Evolutionary conservation across 2,329 filamentous ascomycete species (phyloP).

Genomic region (Rhynchosporium agropyri): DNA sequence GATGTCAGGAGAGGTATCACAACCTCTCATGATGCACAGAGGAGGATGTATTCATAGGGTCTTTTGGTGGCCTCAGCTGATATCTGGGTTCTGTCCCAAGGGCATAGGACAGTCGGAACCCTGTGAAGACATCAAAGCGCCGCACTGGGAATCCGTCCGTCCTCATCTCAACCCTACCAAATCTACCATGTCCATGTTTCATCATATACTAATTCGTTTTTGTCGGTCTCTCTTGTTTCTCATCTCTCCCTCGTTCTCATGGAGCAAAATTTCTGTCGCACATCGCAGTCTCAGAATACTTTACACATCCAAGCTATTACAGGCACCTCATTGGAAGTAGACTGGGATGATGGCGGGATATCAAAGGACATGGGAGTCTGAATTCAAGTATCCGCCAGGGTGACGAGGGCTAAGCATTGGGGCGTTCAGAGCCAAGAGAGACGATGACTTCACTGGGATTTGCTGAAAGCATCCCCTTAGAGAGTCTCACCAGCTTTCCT

Average conservation of each 20-base stretch:
- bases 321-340: conserved; percentile 2
- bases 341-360: conserved; percentile 6
- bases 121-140: too few relatives aligned
- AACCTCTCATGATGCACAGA: background rate
- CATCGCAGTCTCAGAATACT: conserved; percentile 25
- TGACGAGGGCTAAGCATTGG: conserved; percentile 14
- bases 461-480: background rate
- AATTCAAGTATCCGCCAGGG: conserved; percentile 5
- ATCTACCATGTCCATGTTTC: background rate
- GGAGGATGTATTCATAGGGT: too few relatives aligned
- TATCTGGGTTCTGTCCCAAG: too few relatives aligned
- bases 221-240: background rate
- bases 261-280: conserved; percentile 16
- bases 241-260: background rate
- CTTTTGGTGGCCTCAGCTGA: too few relatives aligned
- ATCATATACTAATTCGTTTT: background rate
- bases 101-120: too few relatives aligned
- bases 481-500: too few relatives aligned
- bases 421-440: conserved; percentile 12
- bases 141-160: too few relatives aligned
- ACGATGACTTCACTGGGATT: conserved; percentile 13
- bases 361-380: conserved; percentile 1
- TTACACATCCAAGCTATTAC: background rate
- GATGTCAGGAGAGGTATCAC: background rate
- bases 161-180: background rate